Conservation (phyloP, 441 rosid genomes). For the Jatropha multifida region DNA sequence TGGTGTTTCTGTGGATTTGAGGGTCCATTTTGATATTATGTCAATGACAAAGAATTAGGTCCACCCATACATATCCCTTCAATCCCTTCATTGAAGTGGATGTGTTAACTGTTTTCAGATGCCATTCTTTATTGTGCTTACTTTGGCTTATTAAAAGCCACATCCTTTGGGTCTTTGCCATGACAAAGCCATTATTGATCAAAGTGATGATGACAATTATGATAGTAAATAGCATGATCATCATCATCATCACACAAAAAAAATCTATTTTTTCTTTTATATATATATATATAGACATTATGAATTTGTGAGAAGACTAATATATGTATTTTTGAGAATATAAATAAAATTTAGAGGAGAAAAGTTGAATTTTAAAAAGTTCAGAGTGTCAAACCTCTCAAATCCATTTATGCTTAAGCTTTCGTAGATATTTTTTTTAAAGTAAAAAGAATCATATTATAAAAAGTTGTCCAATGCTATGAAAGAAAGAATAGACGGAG, state of each 20-base stretch:
- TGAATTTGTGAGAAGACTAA: too few species aligned
- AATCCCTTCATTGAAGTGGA: background rate
- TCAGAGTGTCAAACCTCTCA: too few species aligned
- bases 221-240: constrained; percentile 6
- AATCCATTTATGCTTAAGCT: too few species aligned
- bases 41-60: background rate
- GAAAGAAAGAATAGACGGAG: too few species aligned
- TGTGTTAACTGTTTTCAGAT: constrained; percentile 1
- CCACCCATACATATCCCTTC: background rate
- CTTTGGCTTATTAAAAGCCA: background rate
- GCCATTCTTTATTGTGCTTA: background rate
- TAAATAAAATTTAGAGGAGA: too few species aligned
- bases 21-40: constrained; percentile 6
- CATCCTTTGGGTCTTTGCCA: constrained; percentile 3
- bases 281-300: too few species aligned
- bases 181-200: background rate
- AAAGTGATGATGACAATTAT: background rate
- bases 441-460: too few species aligned
- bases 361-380: too few species aligned
- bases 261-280: too few species aligned
- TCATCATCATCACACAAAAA: background rate
- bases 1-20: background rate
- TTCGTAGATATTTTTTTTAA: too few species aligned
- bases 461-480: too few species aligned
- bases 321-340: too few species aligned